phyloP scores from a whole-genome alignment of 2,329 filamentous ascomycete species.

The Balansia obtecta region DNA sequence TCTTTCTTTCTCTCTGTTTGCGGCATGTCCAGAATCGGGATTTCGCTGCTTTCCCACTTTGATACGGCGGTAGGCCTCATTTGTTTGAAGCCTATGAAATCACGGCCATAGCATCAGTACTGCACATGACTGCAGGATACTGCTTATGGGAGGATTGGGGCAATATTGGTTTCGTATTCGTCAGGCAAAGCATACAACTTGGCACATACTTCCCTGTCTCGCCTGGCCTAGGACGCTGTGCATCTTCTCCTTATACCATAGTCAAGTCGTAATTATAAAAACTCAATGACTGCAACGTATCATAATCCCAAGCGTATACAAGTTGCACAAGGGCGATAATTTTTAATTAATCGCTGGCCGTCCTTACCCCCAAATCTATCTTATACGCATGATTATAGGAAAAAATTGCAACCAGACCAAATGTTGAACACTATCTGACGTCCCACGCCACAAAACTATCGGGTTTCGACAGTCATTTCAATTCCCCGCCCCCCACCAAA shows the following conservation, averaged over 20 bases:
- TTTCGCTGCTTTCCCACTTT: no score
- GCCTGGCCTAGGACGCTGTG: no score
- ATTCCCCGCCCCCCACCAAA: neutral
- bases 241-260: neutral
- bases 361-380: slow-evolving; percentile 18
- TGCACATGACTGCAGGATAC: neutral
- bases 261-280: neutral
- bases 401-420: slow-evolving; percentile 15
- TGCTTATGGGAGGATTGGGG: neutral
- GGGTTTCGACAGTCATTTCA: slow-evolving; percentile 3
- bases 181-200: no score
- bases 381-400: slow-evolving; percentile 19
- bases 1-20: neutral
- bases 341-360: slow-evolving; percentile 3
- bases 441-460: slow-evolving; percentile 10
- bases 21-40: no score
- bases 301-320: neutral
- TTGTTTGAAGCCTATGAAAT: neutral
- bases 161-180: no score
- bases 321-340: neutral
- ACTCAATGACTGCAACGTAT: neutral
- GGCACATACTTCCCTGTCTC: no score
- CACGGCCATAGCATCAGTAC: neutral
- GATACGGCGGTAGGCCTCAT: no score
- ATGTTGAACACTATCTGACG: slow-evolving; percentile 11